These are phyloP conservation scores for Fallopia convolvulus DNA, from an alignment of 148 eudicot genomes.

Conservation along the genomic window DNA sequence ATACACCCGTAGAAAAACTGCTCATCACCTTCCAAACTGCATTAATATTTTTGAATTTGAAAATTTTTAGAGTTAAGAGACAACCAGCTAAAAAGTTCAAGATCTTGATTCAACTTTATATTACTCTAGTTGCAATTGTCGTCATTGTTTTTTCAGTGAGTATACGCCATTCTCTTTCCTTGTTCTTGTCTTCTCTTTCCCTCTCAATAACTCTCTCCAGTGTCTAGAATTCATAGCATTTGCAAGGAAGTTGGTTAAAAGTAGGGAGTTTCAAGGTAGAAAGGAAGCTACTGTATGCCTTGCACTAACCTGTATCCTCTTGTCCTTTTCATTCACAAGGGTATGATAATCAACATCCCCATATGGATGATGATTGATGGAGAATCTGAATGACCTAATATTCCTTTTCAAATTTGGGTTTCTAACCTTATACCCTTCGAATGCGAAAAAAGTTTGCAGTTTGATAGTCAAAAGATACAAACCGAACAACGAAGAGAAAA, in stretches of 20 bases:
- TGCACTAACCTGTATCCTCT: slow-evolving; percentile 50
- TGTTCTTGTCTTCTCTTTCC: slow-evolving; percentile 50
- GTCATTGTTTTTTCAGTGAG: slow-evolving; percentile 30
- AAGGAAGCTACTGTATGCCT: not conserved
- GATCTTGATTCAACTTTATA: too few relatives aligned
- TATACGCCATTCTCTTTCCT: slow-evolving; percentile 42
- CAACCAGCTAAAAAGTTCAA: too few relatives aligned
- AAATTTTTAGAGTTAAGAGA: too few relatives aligned
- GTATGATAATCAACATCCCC: slow-evolving; percentile 45
- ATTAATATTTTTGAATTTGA: too few relatives aligned
- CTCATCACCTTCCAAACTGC: too few relatives aligned
- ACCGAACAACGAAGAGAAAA: not conserved
- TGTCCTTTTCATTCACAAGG: slow-evolving; percentile 56
- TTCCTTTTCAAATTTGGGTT: too few relatives aligned
- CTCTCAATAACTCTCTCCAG: slow-evolving; percentile 51
- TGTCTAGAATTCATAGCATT: slow-evolving; percentile 13
- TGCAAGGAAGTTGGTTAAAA: not conserved
- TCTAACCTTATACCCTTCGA: too few relatives aligned
- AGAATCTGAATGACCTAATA: too few relatives aligned
- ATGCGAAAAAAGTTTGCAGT: too few relatives aligned
- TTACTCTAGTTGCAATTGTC: slow-evolving; percentile 19
- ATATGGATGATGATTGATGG: too few relatives aligned
- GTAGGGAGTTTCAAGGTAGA: not conserved
- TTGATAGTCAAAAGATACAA: not conserved
- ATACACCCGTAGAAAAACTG: too few relatives aligned